These are phyloP conservation scores for Wickerhamiella allomyrinae DNA, from an alignment of 805 yeast genomes.

Conservation along the genomic window DNA sequence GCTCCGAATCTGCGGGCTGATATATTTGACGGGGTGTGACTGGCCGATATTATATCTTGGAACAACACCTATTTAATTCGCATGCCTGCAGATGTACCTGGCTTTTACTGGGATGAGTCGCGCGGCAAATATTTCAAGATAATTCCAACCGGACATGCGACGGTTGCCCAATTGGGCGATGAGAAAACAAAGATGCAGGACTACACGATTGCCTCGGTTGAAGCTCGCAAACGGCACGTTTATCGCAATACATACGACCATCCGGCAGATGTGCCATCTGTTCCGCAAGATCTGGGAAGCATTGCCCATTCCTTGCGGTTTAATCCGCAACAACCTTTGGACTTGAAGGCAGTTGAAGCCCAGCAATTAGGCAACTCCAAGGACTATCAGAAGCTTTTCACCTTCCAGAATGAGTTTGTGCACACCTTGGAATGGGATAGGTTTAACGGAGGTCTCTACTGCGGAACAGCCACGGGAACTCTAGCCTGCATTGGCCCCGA, in stretches of 20 bases:
- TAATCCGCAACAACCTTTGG: not conserved
- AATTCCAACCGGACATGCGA: slow-evolving; percentile 8
- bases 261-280: not conserved
- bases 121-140: slow-evolving; percentile 11
- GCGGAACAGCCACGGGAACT: not conserved
- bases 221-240: slow-evolving; percentile 1
- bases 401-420: not conserved
- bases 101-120: slow-evolving; percentile 13
- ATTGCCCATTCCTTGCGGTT: not conserved
- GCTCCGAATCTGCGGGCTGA: too few species aligned
- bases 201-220: slow-evolving; percentile 11
- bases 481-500: not conserved
- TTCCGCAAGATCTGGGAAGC: not conserved
- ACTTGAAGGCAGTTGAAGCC: not conserved
- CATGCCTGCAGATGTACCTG: slow-evolving; percentile 11
- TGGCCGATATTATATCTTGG: too few species aligned
- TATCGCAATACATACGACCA: not conserved
- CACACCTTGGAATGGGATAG: not conserved
- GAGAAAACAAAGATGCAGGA: not conserved
- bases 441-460: not conserved
- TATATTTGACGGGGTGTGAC: too few species aligned
- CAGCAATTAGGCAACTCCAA: not conserved
- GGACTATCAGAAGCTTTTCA: not conserved
- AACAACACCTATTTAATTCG: not conserved
- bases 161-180: not conserved